Evolutionary conservation across 352 stramenopile species (phyloP), one percentile per base, ranked within the genome.

Genomic region (Albugo laibachii): DNA sequence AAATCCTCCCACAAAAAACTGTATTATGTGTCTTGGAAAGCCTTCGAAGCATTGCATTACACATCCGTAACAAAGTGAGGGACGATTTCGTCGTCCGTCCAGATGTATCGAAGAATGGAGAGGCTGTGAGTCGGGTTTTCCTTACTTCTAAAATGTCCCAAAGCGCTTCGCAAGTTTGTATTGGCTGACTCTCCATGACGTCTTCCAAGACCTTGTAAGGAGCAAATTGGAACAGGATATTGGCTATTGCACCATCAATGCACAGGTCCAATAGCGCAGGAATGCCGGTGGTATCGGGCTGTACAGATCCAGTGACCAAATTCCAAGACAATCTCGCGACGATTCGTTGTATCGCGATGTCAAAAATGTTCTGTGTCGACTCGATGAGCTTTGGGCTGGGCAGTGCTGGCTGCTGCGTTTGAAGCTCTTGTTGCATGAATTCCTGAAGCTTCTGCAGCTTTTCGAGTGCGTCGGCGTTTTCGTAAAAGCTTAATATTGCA

Each of bases 11-110:
- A 41, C 78, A 92, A 39, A 92, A 92, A n/a, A 92, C 75, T 46
- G 71, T 92, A 57, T 92, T 86, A 55, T 92, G 75, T 18, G 78
- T 92, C 63, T 88, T 88, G 21, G 78, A 92, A 42, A 88, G 53
- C 19, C 78, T 73, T 4, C 78, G 75, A 53, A 92, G 61, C 43
- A 92, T 58, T 43, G 78, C 68, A 48, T 92, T 92, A 61, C 75
- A 92, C 59, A 92, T 78, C 8, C 69, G 59, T 37, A 92, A 56
- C 38, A 92, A 47, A 48, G 73, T 83, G 48, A 92, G 54, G 31
- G 78, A 87, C 13, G 78, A 71, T 56, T 87, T 92, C 35, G 71
- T 88, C 5, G 63, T 78, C 15, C 65, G 65, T 8, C 71, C 71
- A 6, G 50, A 51, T 34, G 79, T 63, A 10, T 68, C 59, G 45